These are phyloP conservation scores for Ceratobasidium sp. DNA, from an alignment of 1,284 basidiomycete species.

Conservation along the genomic window DNA sequence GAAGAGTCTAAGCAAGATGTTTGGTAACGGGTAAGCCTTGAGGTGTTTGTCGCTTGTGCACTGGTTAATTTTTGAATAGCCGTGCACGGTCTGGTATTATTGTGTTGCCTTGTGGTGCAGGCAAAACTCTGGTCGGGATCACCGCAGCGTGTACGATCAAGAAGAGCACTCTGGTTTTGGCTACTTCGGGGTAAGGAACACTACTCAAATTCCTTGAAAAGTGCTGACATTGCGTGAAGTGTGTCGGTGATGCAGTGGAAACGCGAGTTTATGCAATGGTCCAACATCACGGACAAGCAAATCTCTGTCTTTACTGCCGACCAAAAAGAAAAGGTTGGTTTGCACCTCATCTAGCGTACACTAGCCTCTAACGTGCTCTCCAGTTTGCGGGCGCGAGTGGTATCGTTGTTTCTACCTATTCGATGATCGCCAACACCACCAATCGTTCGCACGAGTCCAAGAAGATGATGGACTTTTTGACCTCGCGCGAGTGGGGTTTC, in stretches of 20 bases:
- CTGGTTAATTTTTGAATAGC: slow-evolving; percentile 57
- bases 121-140: slow-evolving; percentile 98
- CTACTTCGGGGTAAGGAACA: slow-evolving; percentile 87
- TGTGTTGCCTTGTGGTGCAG: slow-evolving; percentile 97
- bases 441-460: slow-evolving; percentile 96
- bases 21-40: slow-evolving; percentile 86
- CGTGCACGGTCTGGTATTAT: slow-evolving; percentile 98
- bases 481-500: slow-evolving; percentile 95
- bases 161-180: slow-evolving; percentile 97
- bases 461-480: slow-evolving; percentile 99
- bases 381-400: slow-evolving; percentile 94
- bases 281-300: slow-evolving; percentile 93
- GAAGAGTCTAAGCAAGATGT: slow-evolving; percentile 97
- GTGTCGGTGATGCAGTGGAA: slow-evolving; percentile 99
- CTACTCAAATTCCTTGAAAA: slow-evolving; percentile 41
- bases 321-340: slow-evolving; percentile 88
- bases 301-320: slow-evolving; percentile 96
- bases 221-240: slow-evolving; percentile 58
- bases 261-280: slow-evolving; percentile 97
- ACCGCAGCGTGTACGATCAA: slow-evolving; percentile 99
- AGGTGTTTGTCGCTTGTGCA: neutral
- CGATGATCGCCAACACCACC: slow-evolving; percentile 97
- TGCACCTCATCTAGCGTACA: neutral
- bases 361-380: neutral
- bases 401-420: slow-evolving; percentile 97